Conservation (phyloP, 202 grass and related monocot genomes). For the Schoenoplectus tabernaemontani region DNA sequence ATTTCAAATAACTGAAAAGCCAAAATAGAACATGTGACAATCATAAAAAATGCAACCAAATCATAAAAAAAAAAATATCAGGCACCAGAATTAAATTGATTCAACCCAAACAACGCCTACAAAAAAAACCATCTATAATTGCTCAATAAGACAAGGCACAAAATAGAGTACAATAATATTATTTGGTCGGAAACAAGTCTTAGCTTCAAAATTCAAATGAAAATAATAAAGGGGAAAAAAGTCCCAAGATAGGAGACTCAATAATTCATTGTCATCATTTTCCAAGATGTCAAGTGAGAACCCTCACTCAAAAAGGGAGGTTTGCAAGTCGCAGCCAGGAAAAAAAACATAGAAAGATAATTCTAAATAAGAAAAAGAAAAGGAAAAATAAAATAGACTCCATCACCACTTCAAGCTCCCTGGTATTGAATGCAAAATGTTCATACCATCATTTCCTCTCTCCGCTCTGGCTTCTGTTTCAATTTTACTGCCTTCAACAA, state of each 20-base stretch:
- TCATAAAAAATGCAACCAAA: too few species aligned
- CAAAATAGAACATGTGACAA: too few species aligned
- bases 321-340: slow-evolving; percentile 22
- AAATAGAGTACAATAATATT: too few species aligned
- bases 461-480: slow-evolving; percentile 15
- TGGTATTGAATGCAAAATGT: slow-evolving; percentile 10
- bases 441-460: not conserved
- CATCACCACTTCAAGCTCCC: not conserved
- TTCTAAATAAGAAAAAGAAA: slow-evolving; percentile 3
- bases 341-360: slow-evolving; percentile 15
- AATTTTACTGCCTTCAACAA: slow-evolving; percentile 10
- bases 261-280: slow-evolving; percentile 24
- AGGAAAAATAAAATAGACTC: not conserved
- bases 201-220: not conserved
- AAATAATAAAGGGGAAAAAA: not conserved
- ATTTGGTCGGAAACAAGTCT: not conserved
- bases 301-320: slow-evolving; percentile 30
- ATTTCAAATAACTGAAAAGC: too few species aligned
- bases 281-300: slow-evolving; percentile 25
- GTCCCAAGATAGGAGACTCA: not conserved
- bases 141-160: too few species aligned
- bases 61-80: too few species aligned
- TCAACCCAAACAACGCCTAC: too few species aligned
- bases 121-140: too few species aligned
- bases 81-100: too few species aligned